Conservation (phyloP, 352 stramenopile species). For the Globisporangium megalacanthum region DNA sequence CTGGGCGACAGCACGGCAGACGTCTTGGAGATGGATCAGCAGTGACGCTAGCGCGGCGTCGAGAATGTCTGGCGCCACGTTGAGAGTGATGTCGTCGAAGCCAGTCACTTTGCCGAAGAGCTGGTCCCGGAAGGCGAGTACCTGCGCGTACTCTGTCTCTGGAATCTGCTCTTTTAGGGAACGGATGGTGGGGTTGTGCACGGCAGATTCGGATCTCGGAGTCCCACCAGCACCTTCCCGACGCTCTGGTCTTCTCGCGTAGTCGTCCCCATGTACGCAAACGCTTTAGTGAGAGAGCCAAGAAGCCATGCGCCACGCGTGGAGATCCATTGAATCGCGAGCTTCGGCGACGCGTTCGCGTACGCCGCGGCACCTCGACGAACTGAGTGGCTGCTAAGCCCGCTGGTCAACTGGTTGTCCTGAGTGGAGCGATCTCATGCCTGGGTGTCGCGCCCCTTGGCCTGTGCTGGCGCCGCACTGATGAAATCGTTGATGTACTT, state of each 20-base stretch:
- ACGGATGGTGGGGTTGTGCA: not conserved
- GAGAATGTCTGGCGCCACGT: no score
- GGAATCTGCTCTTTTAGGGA: not conserved
- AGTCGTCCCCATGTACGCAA: constrained; percentile 4
- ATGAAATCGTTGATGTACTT: constrained; percentile 7
- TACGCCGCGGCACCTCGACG: not conserved
- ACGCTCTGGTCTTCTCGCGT: constrained; percentile 6
- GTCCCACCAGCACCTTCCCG: not conserved
- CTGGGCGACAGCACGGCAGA: no score
- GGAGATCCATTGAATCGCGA: constrained; percentile 6
- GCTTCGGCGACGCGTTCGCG: not conserved
- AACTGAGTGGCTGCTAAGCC: constrained; percentile 1
- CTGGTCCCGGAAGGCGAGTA: no score
- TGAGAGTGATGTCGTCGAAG: no score
- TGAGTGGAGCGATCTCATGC: not conserved
- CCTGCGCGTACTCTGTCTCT: no score
- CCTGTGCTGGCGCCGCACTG: not conserved
- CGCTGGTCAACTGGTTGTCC: not conserved
- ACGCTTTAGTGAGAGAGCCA: constrained; percentile 6
- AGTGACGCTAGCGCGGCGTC: no score
- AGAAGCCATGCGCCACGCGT: constrained; percentile 8
- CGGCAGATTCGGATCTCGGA: not conserved
- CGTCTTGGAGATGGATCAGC: no score
- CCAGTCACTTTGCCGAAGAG: no score
- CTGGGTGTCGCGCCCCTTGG: not conserved